Evolutionary conservation across 805 yeast genomes (phyloP).

Genomic region (Pichia deserticola): DNA sequence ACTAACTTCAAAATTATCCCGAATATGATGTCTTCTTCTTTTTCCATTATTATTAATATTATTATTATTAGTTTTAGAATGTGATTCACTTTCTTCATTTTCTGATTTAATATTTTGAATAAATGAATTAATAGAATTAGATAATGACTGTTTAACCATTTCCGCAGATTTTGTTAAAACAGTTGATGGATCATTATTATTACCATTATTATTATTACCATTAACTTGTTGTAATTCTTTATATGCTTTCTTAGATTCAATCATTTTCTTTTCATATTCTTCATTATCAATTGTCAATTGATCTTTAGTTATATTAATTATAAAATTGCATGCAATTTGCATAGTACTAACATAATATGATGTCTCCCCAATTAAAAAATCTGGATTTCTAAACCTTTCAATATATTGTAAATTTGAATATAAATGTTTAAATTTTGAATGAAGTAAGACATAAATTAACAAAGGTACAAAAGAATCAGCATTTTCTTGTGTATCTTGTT

Average conservation of each 20-base stretch:
- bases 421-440: constrained; percentile 57
- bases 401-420: constrained; percentile 77
- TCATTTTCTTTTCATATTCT: constrained; percentile 49
- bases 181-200: constrained; percentile 26
- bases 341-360: constrained; percentile 88
- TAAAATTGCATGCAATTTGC: constrained; percentile 79
- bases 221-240: constrained; percentile 1
- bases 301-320: constrained; percentile 50
- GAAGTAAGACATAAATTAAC: constrained; percentile 68
- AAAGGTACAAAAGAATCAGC: constrained; percentile 95
- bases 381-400: constrained; percentile 72
- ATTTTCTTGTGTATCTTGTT: constrained; percentile 47
- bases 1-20: background rate
- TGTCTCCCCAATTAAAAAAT: constrained; percentile 77
- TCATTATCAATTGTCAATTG: constrained; percentile 55
- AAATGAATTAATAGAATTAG: constrained; percentile 21
- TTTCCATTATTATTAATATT: background rate
- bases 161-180: constrained; percentile 32
- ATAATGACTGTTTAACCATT: constrained; percentile 29
- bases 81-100: background rate
- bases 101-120: constrained; percentile 13
- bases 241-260: constrained; percentile 33
- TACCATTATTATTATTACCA: constrained; percentile 13
- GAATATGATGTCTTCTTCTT: background rate
- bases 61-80: background rate